Conservation (phyloP, 2,329 filamentous ascomycete genomes). For the Tothia fuscella region DNA sequence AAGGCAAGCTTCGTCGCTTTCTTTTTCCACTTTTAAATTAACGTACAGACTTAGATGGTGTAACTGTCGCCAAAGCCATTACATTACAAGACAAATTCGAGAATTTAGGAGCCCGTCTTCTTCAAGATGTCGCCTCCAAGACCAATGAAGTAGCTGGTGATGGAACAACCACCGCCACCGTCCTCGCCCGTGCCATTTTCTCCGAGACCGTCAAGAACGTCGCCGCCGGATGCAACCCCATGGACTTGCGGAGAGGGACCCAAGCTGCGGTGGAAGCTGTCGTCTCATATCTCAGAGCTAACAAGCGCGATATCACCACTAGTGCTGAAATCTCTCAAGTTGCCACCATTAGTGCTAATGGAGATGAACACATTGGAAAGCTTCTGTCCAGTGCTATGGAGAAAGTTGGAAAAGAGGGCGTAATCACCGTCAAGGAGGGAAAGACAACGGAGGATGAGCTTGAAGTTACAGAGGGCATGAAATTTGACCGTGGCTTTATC, state of each 20-base stretch:
- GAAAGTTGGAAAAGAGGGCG: slow-evolving; percentile 99
- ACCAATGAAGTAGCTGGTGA: slow-evolving; percentile 99
- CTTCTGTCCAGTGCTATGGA: slow-evolving; percentile 98
- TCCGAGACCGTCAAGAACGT: slow-evolving; percentile 99
- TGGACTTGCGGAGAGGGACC: slow-evolving; percentile 95
- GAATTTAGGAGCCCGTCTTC: slow-evolving; percentile 91
- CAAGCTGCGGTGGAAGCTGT: slow-evolving; percentile 93
- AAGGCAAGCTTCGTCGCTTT: slow-evolving; percentile 51
- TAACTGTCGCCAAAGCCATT: slow-evolving; percentile 60
- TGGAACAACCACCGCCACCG: slow-evolving; percentile 94
- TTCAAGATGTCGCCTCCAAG: slow-evolving; percentile 98
- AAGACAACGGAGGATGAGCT: slow-evolving; percentile 98
- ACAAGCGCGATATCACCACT: slow-evolving; percentile 97
- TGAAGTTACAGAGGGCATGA: slow-evolving; percentile 98
- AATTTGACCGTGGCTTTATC: slow-evolving; percentile 97
- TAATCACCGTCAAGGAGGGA: slow-evolving; percentile 99
- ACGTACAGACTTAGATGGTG: slow-evolving; percentile 30
- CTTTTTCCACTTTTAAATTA: background rate
- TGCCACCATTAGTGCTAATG: slow-evolving; percentile 95
- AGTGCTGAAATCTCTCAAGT: slow-evolving; percentile 96
- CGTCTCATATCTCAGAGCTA: slow-evolving; percentile 83
- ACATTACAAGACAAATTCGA: slow-evolving; percentile 97
- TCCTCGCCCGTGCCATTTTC: slow-evolving; percentile 95
- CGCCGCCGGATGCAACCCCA: slow-evolving; percentile 97
- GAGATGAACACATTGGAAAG: slow-evolving; percentile 86